Evolutionary conservation across 495 filamentous ascomycete genomes (phyloP).

Genomic region (Amphirosellinia nigrospora): DNA sequence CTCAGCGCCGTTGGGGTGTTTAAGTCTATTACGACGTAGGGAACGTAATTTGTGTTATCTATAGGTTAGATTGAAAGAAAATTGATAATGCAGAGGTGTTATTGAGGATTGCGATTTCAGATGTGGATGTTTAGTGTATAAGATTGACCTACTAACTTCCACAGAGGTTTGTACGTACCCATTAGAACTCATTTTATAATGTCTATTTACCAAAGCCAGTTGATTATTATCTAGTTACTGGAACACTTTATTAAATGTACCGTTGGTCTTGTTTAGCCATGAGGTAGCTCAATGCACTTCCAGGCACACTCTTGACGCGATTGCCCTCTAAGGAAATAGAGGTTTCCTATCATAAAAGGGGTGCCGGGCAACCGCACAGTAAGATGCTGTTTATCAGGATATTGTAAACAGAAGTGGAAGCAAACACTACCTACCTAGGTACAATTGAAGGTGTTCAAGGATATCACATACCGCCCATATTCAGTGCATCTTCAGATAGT

Average conservation of each 20-base stretch:
- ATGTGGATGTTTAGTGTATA: background rate
- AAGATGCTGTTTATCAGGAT: background rate
- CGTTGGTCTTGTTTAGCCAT: background rate
- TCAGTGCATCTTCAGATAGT: background rate
- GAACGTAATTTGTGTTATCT: background rate
- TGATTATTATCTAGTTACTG: background rate
- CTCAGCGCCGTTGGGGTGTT: conserved; percentile 60
- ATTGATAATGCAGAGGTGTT: background rate
- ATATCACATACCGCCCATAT: background rate
- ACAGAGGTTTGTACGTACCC: conserved; percentile 3
- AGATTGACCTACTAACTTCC: background rate
- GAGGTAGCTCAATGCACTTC: background rate
- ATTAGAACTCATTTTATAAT: conserved; percentile 8
- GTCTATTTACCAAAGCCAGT: conserved; percentile 4
- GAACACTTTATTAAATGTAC: background rate
- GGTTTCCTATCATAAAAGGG: background rate
- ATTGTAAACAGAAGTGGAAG: background rate
- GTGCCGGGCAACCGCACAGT: background rate
- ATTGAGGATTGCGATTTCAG: no score
- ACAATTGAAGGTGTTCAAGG: background rate
- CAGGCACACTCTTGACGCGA: background rate
- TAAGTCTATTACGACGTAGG: conserved; percentile 32
- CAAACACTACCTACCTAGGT: no score
- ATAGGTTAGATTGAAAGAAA: background rate
- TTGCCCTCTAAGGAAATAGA: background rate